A percentile compares a stretch with the other conserved stretches of the same genome.
Conservation (phyloP, 495 filamentous ascomycete genomes). For the Podospora tetraspora region DNA sequence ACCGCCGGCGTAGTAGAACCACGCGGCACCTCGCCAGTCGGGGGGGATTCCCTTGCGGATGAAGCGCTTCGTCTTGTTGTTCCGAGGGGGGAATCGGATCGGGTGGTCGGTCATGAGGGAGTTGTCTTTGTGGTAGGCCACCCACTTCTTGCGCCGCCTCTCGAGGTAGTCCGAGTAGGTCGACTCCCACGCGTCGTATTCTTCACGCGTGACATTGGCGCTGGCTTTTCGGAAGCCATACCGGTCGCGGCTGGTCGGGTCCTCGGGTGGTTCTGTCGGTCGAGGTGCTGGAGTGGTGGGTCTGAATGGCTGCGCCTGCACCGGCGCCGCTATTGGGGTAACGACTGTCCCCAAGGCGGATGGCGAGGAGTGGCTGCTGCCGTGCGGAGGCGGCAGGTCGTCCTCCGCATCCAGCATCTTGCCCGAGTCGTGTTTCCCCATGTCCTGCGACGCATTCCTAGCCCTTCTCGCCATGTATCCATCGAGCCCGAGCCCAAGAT, state of each 20-base stretch:
- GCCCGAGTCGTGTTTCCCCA: slow-evolving; percentile 31
- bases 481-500: slow-evolving; percentile 27
- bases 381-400: neutral
- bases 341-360: neutral
- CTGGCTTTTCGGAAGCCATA: slow-evolving; percentile 91
- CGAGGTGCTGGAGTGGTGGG: slow-evolving; percentile 18
- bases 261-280: slow-evolving; percentile 30
- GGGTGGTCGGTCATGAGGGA: slow-evolving; percentile 68
- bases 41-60: slow-evolving; percentile 94
- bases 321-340: neutral
- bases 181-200: slow-evolving; percentile 79
- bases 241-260: slow-evolving; percentile 55
- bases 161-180: slow-evolving; percentile 64
- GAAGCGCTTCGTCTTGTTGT: slow-evolving; percentile 77
- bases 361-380: neutral
- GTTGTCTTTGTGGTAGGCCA: slow-evolving; percentile 66
- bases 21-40: slow-evolving; percentile 85
- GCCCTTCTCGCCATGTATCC: slow-evolving; percentile 23
- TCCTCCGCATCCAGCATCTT: slow-evolving; percentile 27
- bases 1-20: slow-evolving; percentile 97
- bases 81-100: slow-evolving; percentile 70
- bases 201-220: slow-evolving; percentile 64
- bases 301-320: slow-evolving; percentile 9
- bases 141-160: slow-evolving; percentile 76
- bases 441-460: slow-evolving; percentile 8